Evolutionary conservation across 192 early-diverging fungal genomes (phyloP).

Genomic region (Coemansia sp.): DNA sequence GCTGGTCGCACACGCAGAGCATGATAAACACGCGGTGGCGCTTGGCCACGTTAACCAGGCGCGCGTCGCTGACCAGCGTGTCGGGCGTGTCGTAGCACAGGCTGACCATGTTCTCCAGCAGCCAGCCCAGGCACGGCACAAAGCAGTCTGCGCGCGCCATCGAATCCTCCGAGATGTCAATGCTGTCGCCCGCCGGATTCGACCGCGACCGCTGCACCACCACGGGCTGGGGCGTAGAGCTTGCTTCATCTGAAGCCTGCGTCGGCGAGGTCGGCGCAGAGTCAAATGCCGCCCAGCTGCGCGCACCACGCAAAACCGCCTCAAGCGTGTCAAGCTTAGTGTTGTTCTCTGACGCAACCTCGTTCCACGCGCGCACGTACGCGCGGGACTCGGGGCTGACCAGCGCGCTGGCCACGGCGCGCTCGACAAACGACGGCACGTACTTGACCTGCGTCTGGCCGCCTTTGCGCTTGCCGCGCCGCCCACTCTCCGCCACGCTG

Average conservation of each 20-base stretch:
- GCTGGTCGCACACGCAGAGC: constrained; percentile 52
- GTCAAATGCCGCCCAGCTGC: constrained; percentile 36
- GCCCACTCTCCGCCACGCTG: constrained; percentile 23
- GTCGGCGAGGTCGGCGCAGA: constrained; percentile 19
- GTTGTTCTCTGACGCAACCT: constrained; percentile 53
- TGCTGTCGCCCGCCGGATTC: constrained; percentile 20
- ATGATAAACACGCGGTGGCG: constrained; percentile 63
- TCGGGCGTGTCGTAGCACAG: constrained; percentile 64
- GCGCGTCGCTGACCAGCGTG: constrained; percentile 52
- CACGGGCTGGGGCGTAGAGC: constrained; percentile 3
- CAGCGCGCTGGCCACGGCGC: constrained; percentile 62
- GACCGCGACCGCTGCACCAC: constrained; percentile 34
- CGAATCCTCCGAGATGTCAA: constrained; percentile 29
- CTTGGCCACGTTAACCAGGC: constrained; percentile 65
- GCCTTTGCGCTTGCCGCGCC: constrained; percentile 30
- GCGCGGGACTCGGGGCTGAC: constrained; percentile 67
- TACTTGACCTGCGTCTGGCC: constrained; percentile 39
- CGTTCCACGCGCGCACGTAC: constrained; percentile 62
- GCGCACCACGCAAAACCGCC: constrained; percentile 50
- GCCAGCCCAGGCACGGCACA: constrained; percentile 69
- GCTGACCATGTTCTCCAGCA: constrained; percentile 68
- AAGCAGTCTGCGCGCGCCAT: constrained; percentile 45
- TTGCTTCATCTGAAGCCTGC: too few species aligned
- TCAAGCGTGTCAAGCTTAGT: constrained; percentile 55
- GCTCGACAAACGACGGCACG: constrained; percentile 69